Base-by-base conservation (phyloP, 345 rosid genomes). In the Erysimum cheiranthoides region DNA sequence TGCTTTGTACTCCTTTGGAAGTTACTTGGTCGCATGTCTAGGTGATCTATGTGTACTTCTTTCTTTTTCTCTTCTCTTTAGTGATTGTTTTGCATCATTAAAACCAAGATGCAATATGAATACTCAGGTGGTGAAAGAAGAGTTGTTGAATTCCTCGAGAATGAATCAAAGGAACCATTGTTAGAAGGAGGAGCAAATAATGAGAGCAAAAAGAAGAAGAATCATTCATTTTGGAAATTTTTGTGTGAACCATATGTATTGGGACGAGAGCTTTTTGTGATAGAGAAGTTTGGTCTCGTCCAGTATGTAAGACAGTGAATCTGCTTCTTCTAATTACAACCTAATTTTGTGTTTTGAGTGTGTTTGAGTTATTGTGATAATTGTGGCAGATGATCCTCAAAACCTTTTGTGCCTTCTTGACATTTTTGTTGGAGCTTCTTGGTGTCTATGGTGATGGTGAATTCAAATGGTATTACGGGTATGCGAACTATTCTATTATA, bases 391-490 rank as follows among this genome's bases (percentile, higher is more conserved):
- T 93, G 98, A 91, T 93, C 78, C 87, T 90, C 76, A 93, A 93
- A 89, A 88, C 94, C 32, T 57, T 83, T 36, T 90, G 94, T 64
- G 91, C 97, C 21, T 88, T 91, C 76, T 77, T 90, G 82, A 83
- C 92, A 28, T 79, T 91, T 38, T 32, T 91, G 66, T 82, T 93
- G 80, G 91, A 87, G 86, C 82, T 90, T 40, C 81, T 87, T 7
- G 90, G 93, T 30, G 85, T 86, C 21, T 90, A 90, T 18, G 93
- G 98, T 14, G 89, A 90, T 53, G 97, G 97, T 18, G 86, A 86
- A 81, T 91, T 93, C 92, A 85, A 88, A 80, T 87, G 96, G 93
- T 73, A 86, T 81, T 85, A 84, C 63, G 98, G 96, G 97, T 91
- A 87, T 46, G 89, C 39, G 13, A 70, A 31, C 66, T 21, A 34